Evolutionary conservation across 306 rosid genomes (phyloP), one percentile per base, ranked within the genome.

Genomic region (Leucaena leucocephala): DNA sequence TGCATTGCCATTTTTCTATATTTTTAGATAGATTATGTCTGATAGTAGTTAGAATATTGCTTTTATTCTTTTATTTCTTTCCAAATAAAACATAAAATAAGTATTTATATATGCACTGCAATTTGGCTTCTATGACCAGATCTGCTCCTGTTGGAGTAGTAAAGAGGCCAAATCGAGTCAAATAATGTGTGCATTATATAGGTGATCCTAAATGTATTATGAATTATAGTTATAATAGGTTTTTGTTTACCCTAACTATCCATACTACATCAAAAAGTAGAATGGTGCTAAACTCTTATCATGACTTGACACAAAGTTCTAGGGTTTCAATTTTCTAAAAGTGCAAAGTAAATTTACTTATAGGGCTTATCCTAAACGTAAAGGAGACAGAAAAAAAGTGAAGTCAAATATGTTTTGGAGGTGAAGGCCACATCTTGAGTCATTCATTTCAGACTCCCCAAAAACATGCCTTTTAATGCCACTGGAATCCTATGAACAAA

Each of bases 241-340:
- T 33, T 61, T 10, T 39, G 50, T 27, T n/a, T n/a, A n/a, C n/a
- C n/a, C n/a, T n/a, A n/a, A n/a, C n/a, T n/a, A n/a, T n/a, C n/a
- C n/a, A n/a, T n/a, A n/a, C n/a, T 45, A 21, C 19, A 39, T 40
- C 40, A 27, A 34, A 50, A 72, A 66, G 42, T 63, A 39, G 58
- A 80, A 33, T 9, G n/a, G 49, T 94, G 87, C 85, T 91, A 65
- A 92, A 27, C 1, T 46, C 80, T 62, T 14, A 22, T 48, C 78
- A 33, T 44, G 17, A 33, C 58, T 27, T 33, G 1, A 45, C 19
- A 57, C 22, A 46, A 68, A n/a, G 34, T 57, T 66, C 17, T 33
- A 16, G 48, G 49, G 54, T 35, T 71, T n/a, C n/a, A n/a, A n/a
- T n/a, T n/a, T n/a, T n/a, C n/a, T n/a, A n/a, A n/a, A n/a, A n/a